phyloP scores from a whole-genome alignment of 768 basidiomycete genomes.

The Paxillus involutus region DNA sequence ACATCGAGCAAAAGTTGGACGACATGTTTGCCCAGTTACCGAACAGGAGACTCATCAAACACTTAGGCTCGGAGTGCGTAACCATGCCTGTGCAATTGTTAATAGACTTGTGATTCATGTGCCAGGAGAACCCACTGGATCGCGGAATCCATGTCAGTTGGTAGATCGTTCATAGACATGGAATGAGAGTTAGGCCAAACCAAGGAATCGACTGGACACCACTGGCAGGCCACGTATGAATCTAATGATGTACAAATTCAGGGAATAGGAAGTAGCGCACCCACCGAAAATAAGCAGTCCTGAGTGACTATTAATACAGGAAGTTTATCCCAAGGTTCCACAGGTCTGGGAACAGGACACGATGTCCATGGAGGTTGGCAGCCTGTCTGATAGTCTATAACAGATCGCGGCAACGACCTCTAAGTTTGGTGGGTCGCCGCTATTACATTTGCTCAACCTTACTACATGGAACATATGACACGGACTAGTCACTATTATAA shows the following conservation, averaged over 20 bases:
- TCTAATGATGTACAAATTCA: background rate
- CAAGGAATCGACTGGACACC: background rate
- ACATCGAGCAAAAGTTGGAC: too few relatives aligned
- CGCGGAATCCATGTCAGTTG: conserved; percentile 39
- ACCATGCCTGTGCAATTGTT: too few relatives aligned
- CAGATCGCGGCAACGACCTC: too few relatives aligned
- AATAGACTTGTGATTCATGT: too few relatives aligned
- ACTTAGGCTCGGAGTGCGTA: too few relatives aligned
- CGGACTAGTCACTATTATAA: too few relatives aligned
- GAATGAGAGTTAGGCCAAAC: background rate
- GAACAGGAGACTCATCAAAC: too few relatives aligned
- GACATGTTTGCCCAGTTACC: too few relatives aligned
- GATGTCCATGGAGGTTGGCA: background rate
- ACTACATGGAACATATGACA: background rate
- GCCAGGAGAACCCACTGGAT: conserved; percentile 31
- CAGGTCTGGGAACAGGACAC: conserved; percentile 11
- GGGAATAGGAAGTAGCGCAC: background rate
- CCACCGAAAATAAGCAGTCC: background rate
- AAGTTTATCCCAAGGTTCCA: conserved; percentile 7
- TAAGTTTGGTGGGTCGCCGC: background rate
- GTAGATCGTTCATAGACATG: conserved; percentile 21
- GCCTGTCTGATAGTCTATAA: too few relatives aligned
- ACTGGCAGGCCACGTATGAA: conserved; percentile 5
- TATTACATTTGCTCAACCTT: background rate
- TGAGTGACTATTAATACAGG: conserved; percentile 3